These are phyloP conservation scores for Fraxinus sp. DNA, from an alignment of 305 asterid genomes.

Conservation along the genomic window DNA sequence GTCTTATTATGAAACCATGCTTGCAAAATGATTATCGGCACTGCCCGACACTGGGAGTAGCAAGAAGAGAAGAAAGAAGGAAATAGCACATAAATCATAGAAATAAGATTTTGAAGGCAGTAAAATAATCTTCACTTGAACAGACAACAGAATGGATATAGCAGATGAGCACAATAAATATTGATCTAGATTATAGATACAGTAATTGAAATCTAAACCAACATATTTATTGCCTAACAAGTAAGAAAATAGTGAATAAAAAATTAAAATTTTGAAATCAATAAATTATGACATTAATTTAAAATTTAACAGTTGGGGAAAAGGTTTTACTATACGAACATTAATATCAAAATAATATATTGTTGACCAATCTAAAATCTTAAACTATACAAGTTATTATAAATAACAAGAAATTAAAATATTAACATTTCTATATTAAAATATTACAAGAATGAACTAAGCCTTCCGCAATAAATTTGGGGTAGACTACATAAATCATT, in stretches of 20 bases:
- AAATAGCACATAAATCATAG: neutral
- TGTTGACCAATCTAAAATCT: neutral
- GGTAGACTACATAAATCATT: neutral
- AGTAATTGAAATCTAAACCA: neutral
- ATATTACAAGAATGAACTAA: neutral
- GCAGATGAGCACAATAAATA: neutral
- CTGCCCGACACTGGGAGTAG: neutral
- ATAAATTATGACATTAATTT: neutral
- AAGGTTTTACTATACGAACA: neutral
- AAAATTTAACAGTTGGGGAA: neutral
- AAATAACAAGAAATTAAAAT: neutral
- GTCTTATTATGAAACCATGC: neutral
- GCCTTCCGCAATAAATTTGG: neutral
- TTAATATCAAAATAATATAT: neutral
- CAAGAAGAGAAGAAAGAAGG: neutral
- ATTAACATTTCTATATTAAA: neutral
- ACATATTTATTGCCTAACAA: neutral
- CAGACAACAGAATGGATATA: neutral
- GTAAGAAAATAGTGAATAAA: neutral
- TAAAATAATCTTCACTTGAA: neutral
- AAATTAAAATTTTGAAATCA: neutral
- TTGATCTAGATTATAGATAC: neutral
- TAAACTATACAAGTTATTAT: neutral
- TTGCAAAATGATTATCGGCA: neutral
- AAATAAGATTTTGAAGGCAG: conserved; percentile 15